A percentile compares a stretch with the other conserved stretches of the same genome.
Evolutionary conservation across 2,329 filamentous ascomycete species (phyloP).

Genomic region (Ascomycota sp.): DNA sequence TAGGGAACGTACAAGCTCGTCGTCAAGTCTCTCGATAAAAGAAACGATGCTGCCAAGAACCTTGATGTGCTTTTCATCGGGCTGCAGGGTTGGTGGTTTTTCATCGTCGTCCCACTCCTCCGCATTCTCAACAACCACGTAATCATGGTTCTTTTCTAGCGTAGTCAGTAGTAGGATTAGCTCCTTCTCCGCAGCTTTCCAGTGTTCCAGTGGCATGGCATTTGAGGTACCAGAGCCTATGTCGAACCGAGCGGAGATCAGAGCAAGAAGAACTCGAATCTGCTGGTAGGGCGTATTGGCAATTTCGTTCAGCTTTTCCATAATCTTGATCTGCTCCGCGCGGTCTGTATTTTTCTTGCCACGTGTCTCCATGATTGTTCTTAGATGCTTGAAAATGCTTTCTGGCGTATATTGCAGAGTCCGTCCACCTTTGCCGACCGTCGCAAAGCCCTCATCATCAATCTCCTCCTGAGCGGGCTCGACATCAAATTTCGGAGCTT

Average conservation of each 20-base stretch:
- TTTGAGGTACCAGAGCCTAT: constrained; percentile 53
- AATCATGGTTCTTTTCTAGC: constrained; percentile 56
- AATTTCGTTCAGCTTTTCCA: constrained; percentile 90
- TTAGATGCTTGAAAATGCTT: constrained; percentile 92
- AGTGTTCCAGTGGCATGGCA: constrained; percentile 87
- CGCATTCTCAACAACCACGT: constrained; percentile 71
- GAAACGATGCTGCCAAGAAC: constrained; percentile 87
- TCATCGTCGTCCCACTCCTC: constrained; percentile 99
- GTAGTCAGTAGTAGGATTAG: constrained; percentile 54
- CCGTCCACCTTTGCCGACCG: constrained; percentile 73
- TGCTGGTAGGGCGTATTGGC: constrained; percentile 78
- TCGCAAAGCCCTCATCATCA: constrained; percentile 72
- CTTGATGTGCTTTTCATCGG: constrained; percentile 64
- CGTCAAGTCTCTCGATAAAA: constrained; percentile 81
- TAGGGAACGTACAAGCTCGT: constrained; percentile 89
- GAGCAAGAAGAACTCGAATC: constrained; percentile 72
- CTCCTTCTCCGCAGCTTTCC: constrained; percentile 84
- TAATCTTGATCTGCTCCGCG: constrained; percentile 78
- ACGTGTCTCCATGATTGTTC: constrained; percentile 79
- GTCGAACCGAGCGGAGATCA: constrained; percentile 89
- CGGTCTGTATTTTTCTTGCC: constrained; percentile 98
- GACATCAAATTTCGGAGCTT: constrained; percentile 15
- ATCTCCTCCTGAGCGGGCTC: constrained; percentile 29
- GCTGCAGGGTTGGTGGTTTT: constrained; percentile 54
- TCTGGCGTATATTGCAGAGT: constrained; percentile 83